Conservation (phyloP, 1,284 basidiomycete species). For the Erythrobasidium hasegawianum region DNA sequence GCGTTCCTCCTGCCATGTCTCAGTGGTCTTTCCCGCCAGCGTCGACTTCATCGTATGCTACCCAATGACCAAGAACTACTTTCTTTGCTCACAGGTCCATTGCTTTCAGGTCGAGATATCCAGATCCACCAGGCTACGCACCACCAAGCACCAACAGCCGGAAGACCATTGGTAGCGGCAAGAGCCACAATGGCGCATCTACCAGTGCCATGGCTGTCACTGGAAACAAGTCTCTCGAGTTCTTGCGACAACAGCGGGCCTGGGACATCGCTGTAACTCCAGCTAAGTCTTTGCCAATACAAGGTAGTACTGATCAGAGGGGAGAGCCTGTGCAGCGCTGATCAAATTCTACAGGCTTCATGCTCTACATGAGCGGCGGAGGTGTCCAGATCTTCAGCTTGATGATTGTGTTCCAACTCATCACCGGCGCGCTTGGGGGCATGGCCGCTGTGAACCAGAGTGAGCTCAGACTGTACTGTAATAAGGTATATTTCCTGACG, state of each 20-base stretch:
- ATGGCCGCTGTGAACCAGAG: constrained; percentile 42
- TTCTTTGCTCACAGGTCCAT: neutral
- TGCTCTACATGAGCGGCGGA: constrained; percentile 48
- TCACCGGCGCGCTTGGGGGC: constrained; percentile 45
- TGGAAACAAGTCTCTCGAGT: constrained; percentile 17
- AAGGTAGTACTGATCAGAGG: constrained; percentile 30
- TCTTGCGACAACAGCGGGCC: constrained; percentile 43
- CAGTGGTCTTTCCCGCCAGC: too few relatives aligned
- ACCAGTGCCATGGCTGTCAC: neutral
- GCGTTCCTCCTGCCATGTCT: too few relatives aligned
- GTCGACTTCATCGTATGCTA: too few relatives aligned
- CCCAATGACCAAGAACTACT: too few relatives aligned
- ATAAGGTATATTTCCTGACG: neutral
- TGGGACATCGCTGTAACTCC: constrained; percentile 47
- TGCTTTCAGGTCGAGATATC: neutral
- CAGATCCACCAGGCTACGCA: constrained; percentile 8
- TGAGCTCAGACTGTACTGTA: constrained; percentile 7
- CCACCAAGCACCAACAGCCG: neutral
- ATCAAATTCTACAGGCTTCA: constrained; percentile 40
- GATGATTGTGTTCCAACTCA: constrained; percentile 46
- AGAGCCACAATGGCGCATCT: neutral
- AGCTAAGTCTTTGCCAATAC: constrained; percentile 47
- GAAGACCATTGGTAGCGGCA: neutral
- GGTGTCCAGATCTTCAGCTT: constrained; percentile 47
- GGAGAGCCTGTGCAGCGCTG: neutral